Conservation (phyloP, 2,329 filamentous ascomycete species). For the Fusarium nodosum region DNA sequence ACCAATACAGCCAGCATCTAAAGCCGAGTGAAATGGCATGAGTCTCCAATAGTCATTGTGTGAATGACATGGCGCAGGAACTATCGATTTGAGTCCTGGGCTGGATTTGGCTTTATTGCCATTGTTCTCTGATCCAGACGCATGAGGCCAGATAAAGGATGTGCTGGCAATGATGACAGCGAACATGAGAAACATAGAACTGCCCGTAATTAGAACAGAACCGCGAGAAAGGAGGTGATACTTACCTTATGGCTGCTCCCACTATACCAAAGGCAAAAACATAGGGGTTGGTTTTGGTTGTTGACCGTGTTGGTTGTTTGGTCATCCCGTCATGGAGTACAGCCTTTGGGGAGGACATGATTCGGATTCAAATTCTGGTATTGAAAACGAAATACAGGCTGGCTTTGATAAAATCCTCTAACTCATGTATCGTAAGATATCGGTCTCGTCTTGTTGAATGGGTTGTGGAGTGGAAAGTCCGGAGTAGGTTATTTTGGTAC, state of each 20-base stretch:
- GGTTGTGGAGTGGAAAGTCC: background rate
- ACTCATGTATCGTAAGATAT: background rate
- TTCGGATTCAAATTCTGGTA: too few relatives aligned
- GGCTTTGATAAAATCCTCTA: too few relatives aligned
- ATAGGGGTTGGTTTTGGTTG: conserved; percentile 24
- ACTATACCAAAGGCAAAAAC: conserved; percentile 32
- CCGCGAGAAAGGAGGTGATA: accelerated
- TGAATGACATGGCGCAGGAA: conserved; percentile 72
- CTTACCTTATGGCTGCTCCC: conserved; percentile 32
- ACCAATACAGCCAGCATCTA: conserved; percentile 70
- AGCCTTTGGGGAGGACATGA: conserved; percentile 8
- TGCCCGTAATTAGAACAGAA: conserved; percentile 1
- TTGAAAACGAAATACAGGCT: background rate
- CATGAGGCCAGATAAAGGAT: conserved; percentile 24
- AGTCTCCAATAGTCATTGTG: conserved; percentile 80
- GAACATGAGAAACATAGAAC: conserved; percentile 28
- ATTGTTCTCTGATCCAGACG: background rate
- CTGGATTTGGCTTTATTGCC: background rate
- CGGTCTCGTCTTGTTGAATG: background rate
- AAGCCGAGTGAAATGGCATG: conserved; percentile 72
- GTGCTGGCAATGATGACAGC: conserved; percentile 26
- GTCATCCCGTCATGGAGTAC: background rate
- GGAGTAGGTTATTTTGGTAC: conserved; percentile 3
- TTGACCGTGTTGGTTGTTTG: background rate
- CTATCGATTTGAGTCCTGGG: conserved; percentile 3